Evolutionary conservation across 371 early-diverging fungal species (phyloP), one percentile per base, ranked within the genome.

Genomic region (Mucor circinelloides): DNA sequence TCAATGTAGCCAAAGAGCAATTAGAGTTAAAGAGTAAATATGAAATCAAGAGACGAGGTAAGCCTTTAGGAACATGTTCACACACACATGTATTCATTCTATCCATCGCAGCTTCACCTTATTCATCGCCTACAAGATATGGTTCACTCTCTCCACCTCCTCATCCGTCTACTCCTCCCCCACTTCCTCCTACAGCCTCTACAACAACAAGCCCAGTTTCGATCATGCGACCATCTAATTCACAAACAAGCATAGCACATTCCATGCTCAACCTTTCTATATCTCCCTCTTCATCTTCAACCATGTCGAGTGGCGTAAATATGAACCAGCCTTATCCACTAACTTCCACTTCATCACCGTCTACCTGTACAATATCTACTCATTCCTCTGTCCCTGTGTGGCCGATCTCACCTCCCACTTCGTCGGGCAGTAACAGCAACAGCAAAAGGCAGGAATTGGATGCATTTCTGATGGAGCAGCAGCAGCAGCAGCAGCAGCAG

Each of bases 201-300:
- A 38, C 38, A 1, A 28, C 62, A 23, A 36, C 66, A 56, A 63
- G 60, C 21, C 48, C 70, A 15, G 62, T 70, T 48, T 62, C 60
- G 40, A 55, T 61, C 63, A 36, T 68, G 70, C 65, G 65, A 72
- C 55, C 67, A 28, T 40, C 69, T 9, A 62, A 70, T 50, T 57
- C 68, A 48, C 72, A 64, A 61, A 58, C 68, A 66, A 60, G 66
- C 40, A 73, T 68, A 63, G 69, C 76, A n/a, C 58, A 74, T 63
- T 81, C 82, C 38, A 81, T 81, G 82, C 56, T 79, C 1, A 79
- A 81, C 50, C 68, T 81, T 17, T 70, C 77, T 0, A 59, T 81
- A 13, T 81, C 82, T 6, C 74, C 77, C 21, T 73, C 79, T 0
- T 73, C 73, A 23, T 73, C 79, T 7, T 77, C 75, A 0, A 77